Evolutionary conservation across 1,284 basidiomycete genomes (phyloP).

Genomic region (Naganishia cerealis): DNA sequence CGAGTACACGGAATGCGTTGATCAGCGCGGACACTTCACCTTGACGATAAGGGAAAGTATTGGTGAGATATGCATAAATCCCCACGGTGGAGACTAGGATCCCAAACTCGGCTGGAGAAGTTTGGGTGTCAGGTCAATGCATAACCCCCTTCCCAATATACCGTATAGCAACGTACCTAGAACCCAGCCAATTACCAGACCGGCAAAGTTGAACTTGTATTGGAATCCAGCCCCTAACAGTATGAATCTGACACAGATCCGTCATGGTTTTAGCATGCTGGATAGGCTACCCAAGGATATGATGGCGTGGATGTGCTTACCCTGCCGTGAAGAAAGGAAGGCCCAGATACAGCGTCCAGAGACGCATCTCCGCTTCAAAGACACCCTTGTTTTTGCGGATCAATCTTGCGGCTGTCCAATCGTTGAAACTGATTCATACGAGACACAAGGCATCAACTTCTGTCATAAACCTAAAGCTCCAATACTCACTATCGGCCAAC

Average conservation of each 20-base stretch:
- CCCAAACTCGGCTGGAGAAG: slow-evolving; percentile 28
- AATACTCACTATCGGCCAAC: slow-evolving; percentile 24
- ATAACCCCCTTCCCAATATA: too few species aligned
- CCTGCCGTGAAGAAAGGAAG: slow-evolving; percentile 24
- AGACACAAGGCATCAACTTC: background rate
- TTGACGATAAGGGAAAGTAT: slow-evolving; percentile 26
- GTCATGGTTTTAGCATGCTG: background rate
- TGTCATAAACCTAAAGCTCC: background rate
- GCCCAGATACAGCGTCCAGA: slow-evolving; percentile 28
- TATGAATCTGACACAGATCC: slow-evolving; percentile 3
- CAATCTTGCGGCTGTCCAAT: slow-evolving; percentile 25
- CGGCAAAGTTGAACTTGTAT: slow-evolving; percentile 29
- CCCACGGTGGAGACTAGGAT: slow-evolving; percentile 26
- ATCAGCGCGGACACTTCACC: slow-evolving; percentile 25
- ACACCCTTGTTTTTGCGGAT: slow-evolving; percentile 29
- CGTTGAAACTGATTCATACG: slow-evolving; percentile 12
- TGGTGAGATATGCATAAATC: slow-evolving; percentile 28
- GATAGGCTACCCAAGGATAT: background rate
- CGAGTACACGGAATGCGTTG: slow-evolving; percentile 25
- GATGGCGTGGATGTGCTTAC: background rate
- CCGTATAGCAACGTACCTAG: slow-evolving; percentile 20
- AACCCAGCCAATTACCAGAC: slow-evolving; percentile 25
- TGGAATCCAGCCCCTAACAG: slow-evolving; percentile 26
- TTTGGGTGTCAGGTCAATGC: too few species aligned
- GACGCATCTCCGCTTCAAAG: slow-evolving; percentile 30